Evolutionary conservation across 139 green algal species (phyloP).

Genomic region (Chlamydomonas asymmetrica): DNA sequence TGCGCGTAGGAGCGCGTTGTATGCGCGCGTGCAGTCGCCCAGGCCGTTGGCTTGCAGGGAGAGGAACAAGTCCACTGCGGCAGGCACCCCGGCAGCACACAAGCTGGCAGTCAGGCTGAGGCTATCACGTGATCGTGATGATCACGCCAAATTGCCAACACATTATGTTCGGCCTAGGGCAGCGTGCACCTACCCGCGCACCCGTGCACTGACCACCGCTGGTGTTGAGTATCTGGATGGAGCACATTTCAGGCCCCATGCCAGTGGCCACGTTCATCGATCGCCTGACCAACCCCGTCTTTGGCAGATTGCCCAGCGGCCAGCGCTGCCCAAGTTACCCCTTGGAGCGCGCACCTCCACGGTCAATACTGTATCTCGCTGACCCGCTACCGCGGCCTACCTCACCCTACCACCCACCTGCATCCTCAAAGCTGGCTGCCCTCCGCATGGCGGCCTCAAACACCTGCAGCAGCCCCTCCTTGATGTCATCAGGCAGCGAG

Average conservation of each 20-base stretch:
- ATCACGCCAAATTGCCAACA: neutral
- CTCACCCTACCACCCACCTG: neutral
- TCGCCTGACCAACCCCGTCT: too few species aligned
- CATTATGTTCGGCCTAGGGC: too few species aligned
- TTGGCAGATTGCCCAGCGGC: too few species aligned
- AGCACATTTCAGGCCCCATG: too few species aligned
- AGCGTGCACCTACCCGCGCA: too few species aligned
- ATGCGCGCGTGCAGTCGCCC: slow-evolving; percentile 21
- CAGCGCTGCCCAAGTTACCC: neutral
- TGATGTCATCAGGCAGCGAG: slow-evolving; percentile 12
- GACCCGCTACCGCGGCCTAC: neutral
- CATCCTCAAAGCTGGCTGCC: slow-evolving; percentile 19
- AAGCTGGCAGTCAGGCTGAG: neutral
- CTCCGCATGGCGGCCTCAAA: slow-evolving; percentile 31
- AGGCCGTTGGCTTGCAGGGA: slow-evolving; percentile 12
- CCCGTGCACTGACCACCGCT: too few species aligned
- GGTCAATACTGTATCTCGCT: neutral
- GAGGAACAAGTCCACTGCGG: too few species aligned
- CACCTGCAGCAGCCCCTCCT: slow-evolving; percentile 25
- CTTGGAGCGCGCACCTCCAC: slow-evolving; percentile 12
- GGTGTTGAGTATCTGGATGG: too few species aligned
- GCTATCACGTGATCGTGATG: neutral
- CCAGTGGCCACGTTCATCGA: too few species aligned
- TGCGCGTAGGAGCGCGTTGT: slow-evolving; percentile 40
- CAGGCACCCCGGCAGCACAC: neutral